Base-by-base conservation (phyloP, 2,329 filamentous ascomycete species). In the Monascus ruber region DNA sequence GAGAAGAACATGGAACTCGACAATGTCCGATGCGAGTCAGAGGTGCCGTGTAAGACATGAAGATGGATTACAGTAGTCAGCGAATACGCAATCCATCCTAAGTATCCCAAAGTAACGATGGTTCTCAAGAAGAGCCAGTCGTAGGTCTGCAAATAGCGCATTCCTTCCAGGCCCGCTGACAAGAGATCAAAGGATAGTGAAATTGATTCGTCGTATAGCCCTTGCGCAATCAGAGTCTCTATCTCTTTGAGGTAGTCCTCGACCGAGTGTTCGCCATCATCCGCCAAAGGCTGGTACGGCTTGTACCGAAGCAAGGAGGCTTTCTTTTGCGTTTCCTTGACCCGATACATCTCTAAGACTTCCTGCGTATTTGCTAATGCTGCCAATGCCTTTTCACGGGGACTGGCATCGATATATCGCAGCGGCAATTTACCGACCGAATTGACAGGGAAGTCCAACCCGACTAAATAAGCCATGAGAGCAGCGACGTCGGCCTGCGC, bases 41-140 rank as follows among this genome's bases (percentile, higher is more conserved):
- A 70, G 24, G 73, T 72, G 28, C 79, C 79, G 48, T 86, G 79
- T 25, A 96, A 68, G 37, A 98, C 85, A 61, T 94, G 86, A 38
- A 88, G 68, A 56, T 94, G 83, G 45, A 96, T 73, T 35, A 96
- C 87, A 0, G 83, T 93, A 1, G 86, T 91, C 37, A 94, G 69
- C 2, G 88, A 86, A 61, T 88, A 98, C 1, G 83, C 82, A 55
- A 96, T 93, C 89, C 89, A 98, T 17, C 91, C 91, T 5, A 96
- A 66, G 54, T 96, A 98, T 11, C 91, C 91, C 8, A 83, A 58
- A 2, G 91, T 95, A 43, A 98, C 83, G 36, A 98, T 71, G 2
- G 85, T 83, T 43, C 91, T 76, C 29, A 98, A 68, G 64, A 98
- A 98, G 2, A 98, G 72, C 91, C 91, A 98, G 65, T 98, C 91